Percentiles rank a stretch among this genome's conserved stretches.
These are phyloP conservation scores for Amorphotheca resinae DNA, from an alignment of 495 filamentous ascomycete species.

Conservation along the genomic window DNA sequence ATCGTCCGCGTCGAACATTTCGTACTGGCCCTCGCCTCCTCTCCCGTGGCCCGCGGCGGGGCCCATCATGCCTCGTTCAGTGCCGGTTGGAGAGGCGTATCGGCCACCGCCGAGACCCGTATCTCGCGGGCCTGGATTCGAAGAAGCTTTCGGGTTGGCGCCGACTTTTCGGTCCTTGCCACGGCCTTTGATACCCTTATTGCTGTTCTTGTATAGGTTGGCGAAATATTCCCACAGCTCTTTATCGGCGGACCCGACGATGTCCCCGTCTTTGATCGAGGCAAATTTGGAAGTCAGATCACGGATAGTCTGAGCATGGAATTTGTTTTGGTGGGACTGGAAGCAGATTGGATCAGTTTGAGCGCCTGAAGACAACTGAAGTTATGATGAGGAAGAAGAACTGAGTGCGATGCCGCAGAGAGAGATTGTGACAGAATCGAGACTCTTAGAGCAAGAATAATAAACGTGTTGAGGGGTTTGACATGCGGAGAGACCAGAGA, in stretches of 20 bases:
- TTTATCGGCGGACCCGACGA: slow-evolving; percentile 54
- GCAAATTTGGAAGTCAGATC: slow-evolving; percentile 66
- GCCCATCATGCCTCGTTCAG: slow-evolving; percentile 5
- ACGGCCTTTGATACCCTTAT: slow-evolving; percentile 87
- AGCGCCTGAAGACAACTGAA: slow-evolving; percentile 1
- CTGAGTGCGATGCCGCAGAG: not conserved
- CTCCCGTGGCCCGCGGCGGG: not conserved
- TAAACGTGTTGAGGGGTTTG: slow-evolving; percentile 3
- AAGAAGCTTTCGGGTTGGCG: slow-evolving; percentile 11
- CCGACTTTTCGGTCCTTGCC: slow-evolving; percentile 63
- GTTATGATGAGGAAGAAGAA: slow-evolving; percentile 8
- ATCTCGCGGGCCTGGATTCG: slow-evolving; percentile 4
- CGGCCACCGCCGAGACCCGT: not conserved
- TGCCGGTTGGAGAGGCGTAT: slow-evolving; percentile 1
- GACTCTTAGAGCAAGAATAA: slow-evolving; percentile 5
- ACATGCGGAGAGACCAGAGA: slow-evolving; percentile 3
- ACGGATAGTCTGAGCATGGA: slow-evolving; percentile 61
- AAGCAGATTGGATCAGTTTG: slow-evolving; percentile 1
- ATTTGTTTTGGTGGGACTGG: slow-evolving; percentile 90
- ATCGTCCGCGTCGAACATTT: slow-evolving; percentile 35
- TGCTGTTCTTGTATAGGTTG: slow-evolving; percentile 82
- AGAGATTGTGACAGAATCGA: not conserved
- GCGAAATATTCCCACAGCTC: slow-evolving; percentile 82
- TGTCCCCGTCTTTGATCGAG: slow-evolving; percentile 44
- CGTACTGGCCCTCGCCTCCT: slow-evolving; percentile 23